A percentile compares a stretch with the other conserved stretches of the same genome.
phyloP scores from a whole-genome alignment of 352 stramenopile genomes.

The Globisporangium splendens region DNA sequence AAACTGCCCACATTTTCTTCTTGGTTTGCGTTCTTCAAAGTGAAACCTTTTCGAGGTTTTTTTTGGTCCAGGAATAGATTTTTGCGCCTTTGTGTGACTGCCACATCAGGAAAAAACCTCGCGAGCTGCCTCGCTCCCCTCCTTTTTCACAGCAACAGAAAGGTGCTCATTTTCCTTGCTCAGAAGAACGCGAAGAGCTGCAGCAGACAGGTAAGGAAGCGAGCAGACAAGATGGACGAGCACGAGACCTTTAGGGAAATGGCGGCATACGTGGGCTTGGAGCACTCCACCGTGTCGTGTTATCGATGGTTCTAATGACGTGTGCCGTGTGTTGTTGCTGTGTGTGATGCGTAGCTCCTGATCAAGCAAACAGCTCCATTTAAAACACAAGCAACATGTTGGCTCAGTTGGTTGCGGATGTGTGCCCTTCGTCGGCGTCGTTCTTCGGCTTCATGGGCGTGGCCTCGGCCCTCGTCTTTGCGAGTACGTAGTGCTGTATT shows the following conservation, averaged over 20 bases:
- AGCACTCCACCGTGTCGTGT: background rate
- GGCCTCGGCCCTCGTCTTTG: slow-evolving; percentile 91
- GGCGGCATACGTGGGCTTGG: too few species aligned
- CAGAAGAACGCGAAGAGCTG: background rate
- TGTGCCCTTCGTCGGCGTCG: slow-evolving; percentile 96
- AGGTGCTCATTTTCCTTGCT: background rate
- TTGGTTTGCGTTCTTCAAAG: background rate
- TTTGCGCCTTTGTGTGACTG: background rate
- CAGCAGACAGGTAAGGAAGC: background rate
- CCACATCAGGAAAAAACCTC: background rate
- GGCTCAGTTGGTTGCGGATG: slow-evolving; percentile 84
- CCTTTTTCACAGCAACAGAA: slow-evolving; percentile 1
- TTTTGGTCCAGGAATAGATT: background rate
- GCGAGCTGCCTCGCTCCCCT: background rate
- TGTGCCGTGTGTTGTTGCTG: background rate
- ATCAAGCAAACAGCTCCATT: background rate
- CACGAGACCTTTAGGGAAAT: too few species aligned
- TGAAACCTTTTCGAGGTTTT: background rate
- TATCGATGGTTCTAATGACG: background rate
- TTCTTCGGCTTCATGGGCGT: slow-evolving; percentile 99
- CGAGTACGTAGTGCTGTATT: slow-evolving; percentile 61
- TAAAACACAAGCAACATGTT: slow-evolving; percentile 22
- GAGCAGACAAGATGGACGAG: background rate
- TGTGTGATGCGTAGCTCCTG: background rate
- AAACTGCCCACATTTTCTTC: background rate